Percentiles rank a stretch among this genome's conserved stretches.
phyloP scores from a whole-genome alignment of 768 basidiomycete genomes.

The Amanita molliuscula region DNA sequence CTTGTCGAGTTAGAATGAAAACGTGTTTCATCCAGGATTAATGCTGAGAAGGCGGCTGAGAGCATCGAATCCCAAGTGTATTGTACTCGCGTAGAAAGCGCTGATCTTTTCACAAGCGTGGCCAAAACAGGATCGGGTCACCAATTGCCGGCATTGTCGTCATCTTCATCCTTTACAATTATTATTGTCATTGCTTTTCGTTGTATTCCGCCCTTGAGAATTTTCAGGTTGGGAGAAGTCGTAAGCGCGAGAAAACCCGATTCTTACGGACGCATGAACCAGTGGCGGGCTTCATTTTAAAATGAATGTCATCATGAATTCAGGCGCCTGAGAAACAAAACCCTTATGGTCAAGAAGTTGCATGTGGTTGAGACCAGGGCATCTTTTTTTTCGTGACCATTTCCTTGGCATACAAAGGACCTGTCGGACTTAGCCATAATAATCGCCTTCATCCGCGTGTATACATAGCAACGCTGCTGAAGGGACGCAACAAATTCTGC shows the following conservation, averaged over 20 bases:
- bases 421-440: no score
- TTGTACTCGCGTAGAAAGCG: background rate
- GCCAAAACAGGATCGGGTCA: no score
- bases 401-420: background rate
- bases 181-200: no score
- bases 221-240: background rate
- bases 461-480: no score
- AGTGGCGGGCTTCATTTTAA: background rate
- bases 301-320: background rate
- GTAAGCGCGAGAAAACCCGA: background rate
- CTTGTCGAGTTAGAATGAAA: no score
- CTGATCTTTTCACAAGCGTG: background rate
- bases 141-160: background rate
- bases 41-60: background rate
- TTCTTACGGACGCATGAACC: background rate
- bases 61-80: background rate
- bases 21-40: no score
- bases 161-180: no score
- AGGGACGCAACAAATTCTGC: no score
- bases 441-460: no score
- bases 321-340: background rate
- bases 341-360: no score
- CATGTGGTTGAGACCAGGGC: background rate
- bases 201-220: background rate
- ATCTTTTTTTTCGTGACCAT: background rate